Conservation (phyloP, 2,329 filamentous ascomycete species). For the Venturia pyrina region DNA sequence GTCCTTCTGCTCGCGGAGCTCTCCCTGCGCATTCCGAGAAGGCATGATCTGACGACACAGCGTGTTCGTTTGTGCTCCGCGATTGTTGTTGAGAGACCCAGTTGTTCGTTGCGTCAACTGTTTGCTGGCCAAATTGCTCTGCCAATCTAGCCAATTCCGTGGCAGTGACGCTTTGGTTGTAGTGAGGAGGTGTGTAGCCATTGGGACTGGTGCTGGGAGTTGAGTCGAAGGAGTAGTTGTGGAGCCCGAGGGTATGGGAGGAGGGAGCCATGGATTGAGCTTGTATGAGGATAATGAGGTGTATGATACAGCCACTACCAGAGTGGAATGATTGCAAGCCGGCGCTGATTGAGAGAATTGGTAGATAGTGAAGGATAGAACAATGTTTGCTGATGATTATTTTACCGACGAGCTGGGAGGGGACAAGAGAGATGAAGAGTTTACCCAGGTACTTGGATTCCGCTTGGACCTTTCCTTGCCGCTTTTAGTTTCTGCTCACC, state of each 20-base stretch:
- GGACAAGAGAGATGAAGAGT: neutral
- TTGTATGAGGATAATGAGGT: too few relatives aligned
- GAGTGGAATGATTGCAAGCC: neutral
- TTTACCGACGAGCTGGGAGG: neutral
- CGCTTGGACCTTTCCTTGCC: neutral
- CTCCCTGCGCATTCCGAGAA: neutral
- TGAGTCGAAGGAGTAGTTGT: neutral
- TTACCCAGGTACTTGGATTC: neutral
- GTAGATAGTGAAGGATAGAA: neutral
- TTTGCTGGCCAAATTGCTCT: conserved; percentile 7
- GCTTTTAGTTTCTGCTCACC: neutral
- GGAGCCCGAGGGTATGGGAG: neutral
- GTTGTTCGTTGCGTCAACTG: neutral
- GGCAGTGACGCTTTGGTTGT: neutral
- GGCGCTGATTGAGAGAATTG: neutral
- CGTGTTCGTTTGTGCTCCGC: neutral
- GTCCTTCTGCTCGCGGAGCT: neutral
- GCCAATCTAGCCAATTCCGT: neutral
- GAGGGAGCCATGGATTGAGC: neutral
- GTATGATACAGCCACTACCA: neutral
- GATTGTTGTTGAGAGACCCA: neutral
- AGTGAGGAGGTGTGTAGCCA: neutral
- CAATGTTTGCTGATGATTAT: neutral
- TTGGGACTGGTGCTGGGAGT: neutral
- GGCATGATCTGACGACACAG: neutral